Evolutionary conservation across 345 rosid genomes (phyloP), one percentile per base, ranked within the genome.

Genomic region (Populus simonii): DNA sequence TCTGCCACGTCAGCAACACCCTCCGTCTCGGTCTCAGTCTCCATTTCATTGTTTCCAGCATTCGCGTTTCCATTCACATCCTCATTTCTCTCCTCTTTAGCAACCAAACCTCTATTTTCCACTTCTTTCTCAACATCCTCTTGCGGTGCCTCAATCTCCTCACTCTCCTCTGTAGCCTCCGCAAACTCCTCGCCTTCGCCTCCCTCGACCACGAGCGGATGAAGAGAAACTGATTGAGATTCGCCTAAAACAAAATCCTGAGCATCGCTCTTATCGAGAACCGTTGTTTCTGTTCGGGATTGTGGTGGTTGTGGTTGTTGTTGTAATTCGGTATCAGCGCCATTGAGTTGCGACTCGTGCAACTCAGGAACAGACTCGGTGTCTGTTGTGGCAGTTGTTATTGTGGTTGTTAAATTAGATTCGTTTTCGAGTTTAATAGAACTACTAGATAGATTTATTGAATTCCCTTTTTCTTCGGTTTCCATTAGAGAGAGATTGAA

Each of bases 381-480:
- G 62, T 47, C 61, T 74, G 47, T 16, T 13, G 23, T 69, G 22
- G 61, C 33, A 23, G 66, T 25, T 7, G 25, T 38, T 70, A 39
- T 22, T 11, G 71, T 38, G 15, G 71, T 2, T 8, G 62, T 66
- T 36, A 66, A 18, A 20, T 25, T 47, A 66, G 78, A 66, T 16
- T 67, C 80, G 77, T 75, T 72, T 35, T 76, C 79, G 51, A 75
- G 71, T 72, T 38, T 78, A 70, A 63, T 57, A 70, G 83, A 47
- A 70, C 81, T 74, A 49, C 43, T 75, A 2, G 61, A 22, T 13
- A 72, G 76, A 39, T 68, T 77, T 59, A 59, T 23, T 57, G 35
- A 83, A 79, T 74, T 38, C 41, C 85, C 90, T 23, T 89, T 89
- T 65, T 88, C 94, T 75, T 83, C 92, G 74, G 82, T 47, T 59